Base-by-base conservation (phyloP, 805 yeast species). In the Candida sphagnicola region DNA sequence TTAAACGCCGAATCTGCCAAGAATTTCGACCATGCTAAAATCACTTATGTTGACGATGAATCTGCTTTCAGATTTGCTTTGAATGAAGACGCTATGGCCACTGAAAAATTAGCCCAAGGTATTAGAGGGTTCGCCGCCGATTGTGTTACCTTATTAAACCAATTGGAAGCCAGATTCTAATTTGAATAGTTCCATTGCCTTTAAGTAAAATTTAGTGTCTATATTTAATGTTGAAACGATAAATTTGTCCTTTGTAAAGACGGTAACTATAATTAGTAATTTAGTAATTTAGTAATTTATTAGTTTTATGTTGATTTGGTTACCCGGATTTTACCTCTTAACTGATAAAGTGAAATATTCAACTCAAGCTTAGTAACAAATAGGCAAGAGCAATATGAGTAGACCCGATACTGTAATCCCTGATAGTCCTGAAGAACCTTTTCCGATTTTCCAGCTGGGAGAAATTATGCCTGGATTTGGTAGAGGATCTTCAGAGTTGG, bases 71-170 rank as follows among this genome's bases (percentile, higher is more conserved):
- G 96, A 78, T 87, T 78, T 75, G 76, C 72, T 44, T 73, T 93
- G 54, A 91, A 93, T 73, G 95, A 93, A 67, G 98, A 93, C 65
- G 93, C 93, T 49, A 91, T 93, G 98, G 95, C 97, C 55, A 88
- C 96, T 50, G 97, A 88, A 75, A 93, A 93, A 77, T 80, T 93
- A 62, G 71, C 96, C 54, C 96, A 93, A 64, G 99, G 99, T 79
- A 93, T 93, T 74, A 85, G 98, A 78, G 80, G 82, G 67, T 93
- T 93, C 70, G 86, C 96, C 56, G 91, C 85, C 65, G 99, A 93
- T 67, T 83, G 95, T 56, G 80, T 72, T 54, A 82, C 96, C 40
- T 78, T 93, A 62, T 69, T 80, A 65, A 66, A 74, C 44, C 72
- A 80, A 59, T 76, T 85, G 64, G 80, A 79, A 62, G 64, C 74